These are phyloP conservation scores for Coemansia furcata DNA, from an alignment of 192 early-diverging fungal genomes.

Conservation along the genomic window DNA sequence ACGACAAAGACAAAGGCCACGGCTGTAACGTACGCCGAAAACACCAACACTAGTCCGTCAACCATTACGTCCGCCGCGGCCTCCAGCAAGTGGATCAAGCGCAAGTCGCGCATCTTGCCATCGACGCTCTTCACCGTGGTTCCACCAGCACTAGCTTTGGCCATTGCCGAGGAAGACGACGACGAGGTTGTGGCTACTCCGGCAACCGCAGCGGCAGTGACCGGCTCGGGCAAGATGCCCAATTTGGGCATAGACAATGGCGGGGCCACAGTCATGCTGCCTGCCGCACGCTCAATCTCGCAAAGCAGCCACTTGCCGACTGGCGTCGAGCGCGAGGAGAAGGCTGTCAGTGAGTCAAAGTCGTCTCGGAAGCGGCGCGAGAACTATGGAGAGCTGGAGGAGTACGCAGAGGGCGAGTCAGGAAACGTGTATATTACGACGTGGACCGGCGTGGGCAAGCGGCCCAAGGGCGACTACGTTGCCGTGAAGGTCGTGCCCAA, in stretches of 20 bases:
- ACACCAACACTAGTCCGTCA: conserved; percentile 5
- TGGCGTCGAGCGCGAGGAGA: conserved; percentile 20
- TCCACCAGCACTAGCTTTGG: neutral
- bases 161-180: conserved; percentile 7
- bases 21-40: conserved; percentile 1
- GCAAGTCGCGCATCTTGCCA: conserved; percentile 47
- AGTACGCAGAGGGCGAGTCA: conserved; percentile 55
- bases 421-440: conserved; percentile 49
- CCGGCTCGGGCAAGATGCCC: conserved; percentile 3
- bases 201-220: conserved; percentile 3
- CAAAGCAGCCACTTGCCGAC: conserved; percentile 1
- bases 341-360: conserved; percentile 19
- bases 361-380: conserved; percentile 47
- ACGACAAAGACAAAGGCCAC: conserved; percentile 1
- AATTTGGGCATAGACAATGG: neutral
- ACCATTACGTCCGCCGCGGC: neutral
- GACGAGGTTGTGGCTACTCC: conserved; percentile 21
- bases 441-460: conserved; percentile 35
- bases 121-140: conserved; percentile 24
- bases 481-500: conserved; percentile 54
- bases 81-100: conserved; percentile 44
- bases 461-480: conserved; percentile 40
- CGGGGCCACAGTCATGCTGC: neutral
- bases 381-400: conserved; percentile 54
- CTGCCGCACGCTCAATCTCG: neutral